Conservation (phyloP, 768 basidiomycete genomes). For the Naganishia randhawae region DNA sequence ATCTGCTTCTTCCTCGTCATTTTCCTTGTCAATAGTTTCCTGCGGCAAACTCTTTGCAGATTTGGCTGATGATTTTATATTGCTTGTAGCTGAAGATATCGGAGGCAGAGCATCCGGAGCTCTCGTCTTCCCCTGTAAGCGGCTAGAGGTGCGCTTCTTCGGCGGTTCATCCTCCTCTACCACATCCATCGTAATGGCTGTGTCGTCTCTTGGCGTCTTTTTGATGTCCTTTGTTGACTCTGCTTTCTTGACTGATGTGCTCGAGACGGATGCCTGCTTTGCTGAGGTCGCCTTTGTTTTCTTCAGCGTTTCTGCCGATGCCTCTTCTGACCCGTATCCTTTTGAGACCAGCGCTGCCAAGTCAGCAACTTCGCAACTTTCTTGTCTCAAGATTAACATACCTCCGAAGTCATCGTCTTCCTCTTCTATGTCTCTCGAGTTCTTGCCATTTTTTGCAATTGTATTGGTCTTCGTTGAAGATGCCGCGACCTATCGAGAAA, state of each 20-base stretch:
- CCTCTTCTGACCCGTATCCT: constrained; percentile 12
- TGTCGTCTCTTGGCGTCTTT: constrained; percentile 12
- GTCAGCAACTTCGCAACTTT: background rate
- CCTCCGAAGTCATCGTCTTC: constrained; percentile 21
- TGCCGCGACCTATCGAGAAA: background rate
- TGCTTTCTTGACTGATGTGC: background rate
- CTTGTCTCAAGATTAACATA: background rate
- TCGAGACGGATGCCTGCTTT: background rate
- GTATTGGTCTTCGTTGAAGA: background rate
- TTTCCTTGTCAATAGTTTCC: background rate
- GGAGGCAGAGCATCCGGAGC: background rate
- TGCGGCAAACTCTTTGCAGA: background rate
- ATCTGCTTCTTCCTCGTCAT: background rate
- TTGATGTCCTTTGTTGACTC: background rate
- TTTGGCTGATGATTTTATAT: background rate
- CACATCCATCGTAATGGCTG: background rate
- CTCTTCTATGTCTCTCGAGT: background rate
- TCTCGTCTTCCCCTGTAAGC: background rate
- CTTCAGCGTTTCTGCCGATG: constrained; percentile 1
- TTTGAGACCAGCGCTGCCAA: no score
- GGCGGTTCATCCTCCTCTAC: constrained; percentile 1
- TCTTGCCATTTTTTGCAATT: background rate
- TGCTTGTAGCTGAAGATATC: background rate
- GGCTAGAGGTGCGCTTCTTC: constrained; percentile 4
- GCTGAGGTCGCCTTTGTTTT: background rate